Conservation (phyloP, 345 rosid species). For the Sapria himalayana region DNA sequence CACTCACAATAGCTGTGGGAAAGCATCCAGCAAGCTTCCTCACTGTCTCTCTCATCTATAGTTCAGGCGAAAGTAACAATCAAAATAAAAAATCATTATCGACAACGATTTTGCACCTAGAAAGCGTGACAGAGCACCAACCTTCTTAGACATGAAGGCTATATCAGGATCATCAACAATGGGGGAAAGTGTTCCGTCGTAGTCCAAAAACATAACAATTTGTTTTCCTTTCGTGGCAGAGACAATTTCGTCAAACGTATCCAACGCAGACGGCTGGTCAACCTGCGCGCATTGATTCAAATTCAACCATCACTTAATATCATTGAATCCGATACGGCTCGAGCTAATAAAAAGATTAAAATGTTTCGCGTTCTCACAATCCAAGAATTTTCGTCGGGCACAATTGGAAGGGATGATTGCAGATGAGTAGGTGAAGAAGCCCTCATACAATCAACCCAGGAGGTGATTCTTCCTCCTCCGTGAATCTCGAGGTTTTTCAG, state of each 20-base stretch:
- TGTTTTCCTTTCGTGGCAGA: slow-evolving; percentile 59
- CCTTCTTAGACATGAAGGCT: slow-evolving; percentile 90
- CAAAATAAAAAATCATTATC: not conserved
- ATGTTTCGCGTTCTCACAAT: slow-evolving; percentile 19
- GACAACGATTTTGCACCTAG: not conserved
- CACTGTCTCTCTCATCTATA: slow-evolving; percentile 75
- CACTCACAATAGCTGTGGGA: slow-evolving; percentile 87
- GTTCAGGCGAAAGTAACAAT: not conserved
- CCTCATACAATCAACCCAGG: slow-evolving; percentile 78
- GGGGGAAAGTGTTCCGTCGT: slow-evolving; percentile 93
- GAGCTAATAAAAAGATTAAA: slow-evolving; percentile 2
- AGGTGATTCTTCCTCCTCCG: slow-evolving; percentile 32
- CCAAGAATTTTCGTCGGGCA: slow-evolving; percentile 32
- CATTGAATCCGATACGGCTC: too few relatives aligned
- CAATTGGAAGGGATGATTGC: slow-evolving; percentile 24
- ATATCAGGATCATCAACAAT: slow-evolving; percentile 77
- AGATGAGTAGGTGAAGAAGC: slow-evolving; percentile 84
- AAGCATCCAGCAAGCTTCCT: slow-evolving; percentile 36
- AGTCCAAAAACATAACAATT: slow-evolving; percentile 80
- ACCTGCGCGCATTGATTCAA: too few relatives aligned
- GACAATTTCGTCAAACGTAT: slow-evolving; percentile 42
- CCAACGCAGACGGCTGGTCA: slow-evolving; percentile 69
- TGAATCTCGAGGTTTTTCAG: slow-evolving; percentile 40
- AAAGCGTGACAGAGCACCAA: slow-evolving; percentile 6
- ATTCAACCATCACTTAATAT: too few relatives aligned